Base-by-base conservation (phyloP, 257 asterid genomes). In the Solanum paucissectum region DNA sequence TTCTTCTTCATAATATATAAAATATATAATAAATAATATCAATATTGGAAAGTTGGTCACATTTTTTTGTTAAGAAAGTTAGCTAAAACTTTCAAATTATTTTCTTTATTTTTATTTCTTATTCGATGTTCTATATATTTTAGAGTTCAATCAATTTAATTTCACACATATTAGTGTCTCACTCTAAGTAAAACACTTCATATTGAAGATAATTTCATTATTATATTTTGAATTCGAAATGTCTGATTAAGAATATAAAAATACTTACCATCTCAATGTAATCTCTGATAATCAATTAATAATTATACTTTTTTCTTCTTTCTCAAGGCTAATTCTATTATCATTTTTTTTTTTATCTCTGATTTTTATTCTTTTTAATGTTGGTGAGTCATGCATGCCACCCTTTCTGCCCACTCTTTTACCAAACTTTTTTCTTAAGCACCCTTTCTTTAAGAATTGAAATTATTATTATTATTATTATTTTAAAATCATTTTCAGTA, bases 11-110 rank as follows among this genome's bases (percentile, higher is more conserved):
- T 83, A 55, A 49, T 49, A 49, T 49, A 49, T 14, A 14, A 49
- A 5, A 49, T 49, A 49, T 49, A 49, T 13, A 49, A 52, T 55
- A 55, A 55, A 55, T 55, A 86, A 83, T 81, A 83, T 91, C 89
- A 84, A 88, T 89, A 87, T 52, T 89, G 87, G 73, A 89, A 82
- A 91, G 93, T 75, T 42, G 66, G 83, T 83, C 87, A 52, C 37
- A 86, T 83, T 88, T 29, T 29, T 29, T 29, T 71, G 90, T 85
- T 88, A 83, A 88, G 9, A 87, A 83, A 66, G 83, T 42, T 84
- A 76, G 91, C 86, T 75, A 40, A 86, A 81, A 44, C 81, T 79
- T 42, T 25, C 33, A 27, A 55, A 25, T 74, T 66, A 25, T 16
- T 68, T 69, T 29, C 9, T 13, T 13, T 68, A 18, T 4, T 18